Conservation (phyloP, 352 stramenopile species). For the Pythium brachiatum region DNA sequence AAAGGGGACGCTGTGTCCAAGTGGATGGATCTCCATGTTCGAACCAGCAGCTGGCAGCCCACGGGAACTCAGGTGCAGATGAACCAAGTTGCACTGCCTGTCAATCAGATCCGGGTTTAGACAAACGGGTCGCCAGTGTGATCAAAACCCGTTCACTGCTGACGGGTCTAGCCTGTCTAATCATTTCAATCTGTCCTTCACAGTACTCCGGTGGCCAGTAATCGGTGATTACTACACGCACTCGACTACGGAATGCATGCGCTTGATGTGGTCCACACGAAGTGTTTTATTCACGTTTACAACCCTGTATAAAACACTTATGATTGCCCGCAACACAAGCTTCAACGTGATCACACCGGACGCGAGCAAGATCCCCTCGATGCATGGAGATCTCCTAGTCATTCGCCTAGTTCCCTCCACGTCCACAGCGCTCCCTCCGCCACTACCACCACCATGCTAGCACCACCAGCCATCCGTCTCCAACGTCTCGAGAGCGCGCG, state of each 20-base stretch:
- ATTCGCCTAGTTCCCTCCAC: neutral
- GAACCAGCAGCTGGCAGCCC: neutral
- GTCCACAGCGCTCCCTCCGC: neutral
- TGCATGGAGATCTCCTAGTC: neutral
- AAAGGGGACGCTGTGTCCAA: neutral
- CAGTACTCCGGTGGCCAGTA: too few species aligned
- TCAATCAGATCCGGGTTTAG: neutral
- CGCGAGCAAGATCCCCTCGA: neutral
- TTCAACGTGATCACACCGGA: slow-evolving; percentile 17
- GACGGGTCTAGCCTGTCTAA: too few species aligned
- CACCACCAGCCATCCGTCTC: slow-evolving; percentile 8
- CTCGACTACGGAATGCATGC: too few species aligned
- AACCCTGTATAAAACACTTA: neutral
- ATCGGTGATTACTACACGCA: too few species aligned
- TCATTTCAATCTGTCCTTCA: too few species aligned
- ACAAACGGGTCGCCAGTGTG: neutral
- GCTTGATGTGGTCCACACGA: slow-evolving; percentile 3
- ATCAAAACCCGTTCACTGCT: neutral
- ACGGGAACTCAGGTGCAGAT: neutral
- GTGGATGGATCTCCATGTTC: neutral
- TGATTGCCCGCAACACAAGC: slow-evolving; percentile 1
- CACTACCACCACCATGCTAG: slow-evolving; percentile 3
- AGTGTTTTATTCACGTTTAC: slow-evolving; percentile 11
- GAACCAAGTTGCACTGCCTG: neutral
- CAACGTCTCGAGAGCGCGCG: slow-evolving; percentile 8